Conservation (phyloP, 371 early-diverging fungal genomes). For the Spraguea lophii region DNA sequence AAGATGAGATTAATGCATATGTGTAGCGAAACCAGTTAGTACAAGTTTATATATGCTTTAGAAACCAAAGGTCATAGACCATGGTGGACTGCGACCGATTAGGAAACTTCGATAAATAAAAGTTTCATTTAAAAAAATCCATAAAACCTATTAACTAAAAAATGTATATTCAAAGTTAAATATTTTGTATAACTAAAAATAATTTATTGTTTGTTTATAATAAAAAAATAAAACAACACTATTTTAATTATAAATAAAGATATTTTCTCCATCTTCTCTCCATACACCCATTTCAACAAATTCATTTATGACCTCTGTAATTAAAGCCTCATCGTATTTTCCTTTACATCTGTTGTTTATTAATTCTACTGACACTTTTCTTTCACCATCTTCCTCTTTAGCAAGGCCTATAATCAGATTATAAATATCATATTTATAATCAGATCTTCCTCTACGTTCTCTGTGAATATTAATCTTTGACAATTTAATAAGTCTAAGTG, state of each 20-base stretch:
- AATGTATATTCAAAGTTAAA: too few species aligned
- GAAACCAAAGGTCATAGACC: too few species aligned
- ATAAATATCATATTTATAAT: conserved; percentile 23
- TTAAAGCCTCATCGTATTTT: conserved; percentile 14
- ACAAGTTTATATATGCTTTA: too few species aligned
- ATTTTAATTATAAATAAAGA: conserved; percentile 33
- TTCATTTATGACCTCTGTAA: conserved; percentile 33
- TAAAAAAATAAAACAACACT: too few species aligned
- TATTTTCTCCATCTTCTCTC: conserved; percentile 25
- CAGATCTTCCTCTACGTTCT: conserved; percentile 2
- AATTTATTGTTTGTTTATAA: too few species aligned
- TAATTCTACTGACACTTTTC: conserved; percentile 8
- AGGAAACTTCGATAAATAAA: too few species aligned
- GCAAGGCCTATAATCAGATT: conserved; percentile 30
- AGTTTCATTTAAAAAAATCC: too few species aligned
- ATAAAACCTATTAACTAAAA: too few species aligned
- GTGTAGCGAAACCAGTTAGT: too few species aligned
- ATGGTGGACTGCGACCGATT: too few species aligned
- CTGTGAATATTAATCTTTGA: conserved; percentile 7
- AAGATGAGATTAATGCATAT: too few species aligned
- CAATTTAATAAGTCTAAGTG: conserved; percentile 30
- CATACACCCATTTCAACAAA: conserved; percentile 31
- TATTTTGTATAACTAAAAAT: too few species aligned
- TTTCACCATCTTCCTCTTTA: conserved; percentile 10
- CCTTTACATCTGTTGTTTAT: conserved; percentile 16